A percentile compares a stretch with the other conserved stretches of the same genome.
Conservation (phyloP, 106 monocot species). For the Dendrobium officinale region DNA sequence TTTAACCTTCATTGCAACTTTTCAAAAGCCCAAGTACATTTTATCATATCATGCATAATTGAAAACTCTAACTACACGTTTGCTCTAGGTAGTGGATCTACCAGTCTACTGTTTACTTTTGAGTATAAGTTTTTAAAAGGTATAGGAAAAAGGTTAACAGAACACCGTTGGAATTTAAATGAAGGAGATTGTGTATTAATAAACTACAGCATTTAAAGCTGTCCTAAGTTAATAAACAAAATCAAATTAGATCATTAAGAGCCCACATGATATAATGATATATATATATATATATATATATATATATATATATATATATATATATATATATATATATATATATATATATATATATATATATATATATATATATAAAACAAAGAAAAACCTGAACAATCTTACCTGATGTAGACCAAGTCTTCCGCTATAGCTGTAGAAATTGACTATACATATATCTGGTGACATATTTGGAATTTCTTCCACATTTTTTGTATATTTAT, state of each 20-base stretch:
- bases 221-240: no score
- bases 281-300: not conserved
- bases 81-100: no score
- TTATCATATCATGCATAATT: no score
- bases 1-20: no score
- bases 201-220: no score
- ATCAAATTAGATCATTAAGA: not conserved
- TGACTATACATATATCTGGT: slow-evolving; percentile 60
- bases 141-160: no score
- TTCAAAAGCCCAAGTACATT: no score
- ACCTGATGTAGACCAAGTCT: slow-evolving; percentile 72
- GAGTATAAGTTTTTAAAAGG: no score
- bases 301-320: not conserved
- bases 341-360: not conserved
- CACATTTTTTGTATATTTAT: not conserved
- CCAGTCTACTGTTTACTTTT: no score
- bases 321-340: not conserved
- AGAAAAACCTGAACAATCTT: not conserved
- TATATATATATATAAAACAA: not conserved
- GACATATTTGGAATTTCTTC: slow-evolving; percentile 43
- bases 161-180: no score
- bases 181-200: no score
- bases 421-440: slow-evolving; percentile 42
- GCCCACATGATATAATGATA: not conserved
- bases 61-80: no score